These are phyloP conservation scores for Diplosphaera chodatii DNA, from an alignment of 139 green algal species.

Conservation along the genomic window DNA sequence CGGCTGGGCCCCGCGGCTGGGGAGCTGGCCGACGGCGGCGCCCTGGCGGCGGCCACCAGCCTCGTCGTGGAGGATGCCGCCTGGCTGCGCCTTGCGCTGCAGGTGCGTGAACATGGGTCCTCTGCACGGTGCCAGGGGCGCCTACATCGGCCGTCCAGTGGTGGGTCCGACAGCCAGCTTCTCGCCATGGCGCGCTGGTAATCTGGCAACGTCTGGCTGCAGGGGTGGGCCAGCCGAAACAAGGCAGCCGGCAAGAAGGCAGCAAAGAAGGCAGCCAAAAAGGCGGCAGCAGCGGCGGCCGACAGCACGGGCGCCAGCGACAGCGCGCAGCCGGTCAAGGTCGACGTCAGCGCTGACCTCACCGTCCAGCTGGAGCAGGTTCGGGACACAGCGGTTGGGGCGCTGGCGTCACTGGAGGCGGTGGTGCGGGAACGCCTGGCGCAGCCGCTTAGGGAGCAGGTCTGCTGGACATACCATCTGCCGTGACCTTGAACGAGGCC, in stretches of 20 bases:
- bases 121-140: too few relatives aligned
- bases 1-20: not conserved
- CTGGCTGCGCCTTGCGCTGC: conserved; percentile 5
- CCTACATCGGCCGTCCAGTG: too few relatives aligned
- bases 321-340: too few relatives aligned
- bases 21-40: conserved; percentile 24
- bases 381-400: not conserved
- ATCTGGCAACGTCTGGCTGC: too few relatives aligned
- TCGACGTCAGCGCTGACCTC: too few relatives aligned
- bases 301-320: not conserved
- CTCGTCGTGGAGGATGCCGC: not conserved
- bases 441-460: not conserved
- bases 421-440: not conserved
- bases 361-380: not conserved
- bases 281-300: not conserved
- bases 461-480: not conserved
- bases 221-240: conserved; percentile 11
- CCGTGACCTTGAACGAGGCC: too few relatives aligned
- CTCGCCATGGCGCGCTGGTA: too few relatives aligned
- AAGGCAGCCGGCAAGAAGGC: conserved; percentile 12
- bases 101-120: too few relatives aligned
- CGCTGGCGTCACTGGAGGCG: not conserved
- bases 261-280: conserved; percentile 1
- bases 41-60: conserved; percentile 16
- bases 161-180: too few relatives aligned